Evolutionary conservation across 208 protist species (phyloP).

Genomic region (Crithidia expoeki): DNA sequence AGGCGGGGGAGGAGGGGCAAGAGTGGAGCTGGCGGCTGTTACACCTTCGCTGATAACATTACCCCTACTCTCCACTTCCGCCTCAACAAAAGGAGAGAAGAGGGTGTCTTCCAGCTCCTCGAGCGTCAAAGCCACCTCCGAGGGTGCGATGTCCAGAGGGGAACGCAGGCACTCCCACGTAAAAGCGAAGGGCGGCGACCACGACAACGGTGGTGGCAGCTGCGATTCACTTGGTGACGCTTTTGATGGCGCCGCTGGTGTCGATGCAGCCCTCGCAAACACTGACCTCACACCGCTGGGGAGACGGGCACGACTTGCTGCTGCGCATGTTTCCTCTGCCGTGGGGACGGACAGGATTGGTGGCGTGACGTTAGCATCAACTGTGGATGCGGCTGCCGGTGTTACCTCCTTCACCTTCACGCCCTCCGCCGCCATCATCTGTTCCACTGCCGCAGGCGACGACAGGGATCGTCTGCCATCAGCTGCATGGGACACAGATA

Average conservation of each 20-base stretch:
- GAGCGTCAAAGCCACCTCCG: constrained; percentile 75
- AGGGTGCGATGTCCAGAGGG: constrained; percentile 14
- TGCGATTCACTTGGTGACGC: background rate
- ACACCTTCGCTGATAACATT: background rate
- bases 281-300: background rate
- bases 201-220: constrained; percentile 14
- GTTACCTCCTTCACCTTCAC: background rate
- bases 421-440: constrained; percentile 4
- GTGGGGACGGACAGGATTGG: constrained; percentile 5
- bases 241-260: background rate
- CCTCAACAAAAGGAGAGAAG: constrained; percentile 29
- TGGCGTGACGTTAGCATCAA: background rate
- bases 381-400: background rate
- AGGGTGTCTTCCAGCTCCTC: constrained; percentile 80
- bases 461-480: background rate
- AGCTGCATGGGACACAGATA: background rate
- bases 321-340: constrained; percentile 1
- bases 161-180: constrained; percentile 12
- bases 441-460: background rate
- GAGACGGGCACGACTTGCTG: constrained; percentile 7
- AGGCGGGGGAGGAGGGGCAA: background rate
- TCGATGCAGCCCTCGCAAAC: background rate
- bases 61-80: background rate
- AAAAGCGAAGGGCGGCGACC: constrained; percentile 21
- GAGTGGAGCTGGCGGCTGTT: background rate